Evolutionary conservation across 1,284 basidiomycete genomes (phyloP), one percentile per base, ranked within the genome.

Genomic region (Ganoderma leucocontextum): DNA sequence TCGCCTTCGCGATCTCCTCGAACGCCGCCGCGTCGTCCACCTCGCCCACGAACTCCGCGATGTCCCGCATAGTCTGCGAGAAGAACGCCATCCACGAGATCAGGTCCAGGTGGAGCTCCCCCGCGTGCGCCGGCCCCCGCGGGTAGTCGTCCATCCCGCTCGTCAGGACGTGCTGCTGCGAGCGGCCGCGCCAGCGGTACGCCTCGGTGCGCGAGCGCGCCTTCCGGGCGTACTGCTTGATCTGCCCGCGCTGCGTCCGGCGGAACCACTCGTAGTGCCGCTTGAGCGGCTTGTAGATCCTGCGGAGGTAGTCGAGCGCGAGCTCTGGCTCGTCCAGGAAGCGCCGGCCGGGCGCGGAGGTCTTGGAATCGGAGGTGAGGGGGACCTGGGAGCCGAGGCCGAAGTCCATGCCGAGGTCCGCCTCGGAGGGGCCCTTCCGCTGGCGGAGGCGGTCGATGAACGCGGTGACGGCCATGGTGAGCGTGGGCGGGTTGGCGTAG

Each of bases 111-210:
- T 98, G 96, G 64, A 98, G 83, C 82, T 98, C 96, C 63, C 97
- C 96, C 1, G 91, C 86, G 76, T 97, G 95, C 9, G 97, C 92
- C 39, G 90, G 89, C 12, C 89, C 95, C 63, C 96, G 87, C 12
- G 96, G 96, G 79, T 96, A 98, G 80, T 98, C 96, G 78, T 98
- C 96, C 87, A 98, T 91, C 0, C 96, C 96, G 74, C 93, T 95
- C 0, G 97, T 97, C 64, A 98, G 82, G 35, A 98, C 93, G 81
- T 98, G 96, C 59, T 86, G 85, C 75, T 91, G 86, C 9, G 94
- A 93, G 44, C 96, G 86, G n/a, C 96, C 96, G 44, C 97, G 89
- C 97, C 96, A 98, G 60, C 96, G 87, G 80, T 97, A 98, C 0
- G 89, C 96, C 80, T 98, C 96, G 2, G 89, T 90, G 64, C 93